phyloP scores from a whole-genome alignment of 441 rosid genomes.

The Gossypium davidsonii region DNA sequence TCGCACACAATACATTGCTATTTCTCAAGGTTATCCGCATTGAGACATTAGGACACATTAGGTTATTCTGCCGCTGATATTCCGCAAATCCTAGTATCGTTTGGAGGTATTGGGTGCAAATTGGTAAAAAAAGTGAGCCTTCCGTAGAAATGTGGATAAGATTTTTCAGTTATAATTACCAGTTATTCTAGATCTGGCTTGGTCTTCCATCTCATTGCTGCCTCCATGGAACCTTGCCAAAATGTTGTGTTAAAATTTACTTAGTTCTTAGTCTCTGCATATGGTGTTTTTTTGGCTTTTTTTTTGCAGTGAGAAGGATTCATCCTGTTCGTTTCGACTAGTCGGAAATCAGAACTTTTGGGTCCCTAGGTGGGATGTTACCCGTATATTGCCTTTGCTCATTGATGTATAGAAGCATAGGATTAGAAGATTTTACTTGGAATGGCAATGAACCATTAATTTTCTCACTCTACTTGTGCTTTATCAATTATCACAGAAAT shows the following conservation, averaged over 20 bases:
- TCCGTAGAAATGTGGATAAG: not conserved
- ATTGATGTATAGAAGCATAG: slow-evolving; percentile 18
- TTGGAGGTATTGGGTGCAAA: slow-evolving; percentile 8
- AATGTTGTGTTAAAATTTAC: not conserved
- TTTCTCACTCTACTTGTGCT: not conserved
- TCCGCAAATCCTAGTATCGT: not conserved
- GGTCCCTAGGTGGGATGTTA: not conserved
- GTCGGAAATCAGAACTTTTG: not conserved
- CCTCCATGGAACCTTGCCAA: not conserved
- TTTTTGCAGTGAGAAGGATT: slow-evolving; percentile 9
- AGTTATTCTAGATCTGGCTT: not conserved
- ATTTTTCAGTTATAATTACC: not conserved
- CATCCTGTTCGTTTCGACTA: not conserved
- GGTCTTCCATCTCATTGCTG: slow-evolving; percentile 9
- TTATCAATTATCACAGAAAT: not conserved
- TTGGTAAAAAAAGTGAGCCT: slow-evolving; percentile 5
- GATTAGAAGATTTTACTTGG: slow-evolving; percentile 1
- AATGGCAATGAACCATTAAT: slow-evolving; percentile 2
- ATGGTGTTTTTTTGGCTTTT: slow-evolving; percentile 10
- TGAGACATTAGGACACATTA: not conserved
- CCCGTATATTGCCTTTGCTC: slow-evolving; percentile 5
- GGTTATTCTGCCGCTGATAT: slow-evolving; percentile 1
- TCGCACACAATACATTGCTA: not conserved
- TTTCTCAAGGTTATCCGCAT: slow-evolving; percentile 10
- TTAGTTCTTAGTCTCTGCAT: slow-evolving; percentile 1